Evolutionary conservation across 148 eudicot genomes (phyloP), one percentile per base, ranked within the genome.

Genomic region (Cornus florida): DNA sequence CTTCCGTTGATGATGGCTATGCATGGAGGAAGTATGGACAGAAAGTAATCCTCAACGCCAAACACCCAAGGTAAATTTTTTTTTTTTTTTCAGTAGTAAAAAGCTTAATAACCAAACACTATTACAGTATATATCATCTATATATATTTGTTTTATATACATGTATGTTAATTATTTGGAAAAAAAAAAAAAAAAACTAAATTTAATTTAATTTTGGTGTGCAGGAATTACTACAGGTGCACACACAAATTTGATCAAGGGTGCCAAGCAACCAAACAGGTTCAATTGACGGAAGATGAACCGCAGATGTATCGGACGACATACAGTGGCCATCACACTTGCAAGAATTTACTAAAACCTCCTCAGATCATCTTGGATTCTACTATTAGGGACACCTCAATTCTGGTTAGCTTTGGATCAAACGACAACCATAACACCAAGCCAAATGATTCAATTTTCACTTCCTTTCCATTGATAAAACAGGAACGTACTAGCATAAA

Each of bases 171-270:
- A 57, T 57, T 57, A 16, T 4, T 57, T 28, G 0, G 28, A 28
- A 28, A 57, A 0, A 57, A 19, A 13, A 13, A 13, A 57, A 57
- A 2, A 1, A 1, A 46, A 22, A 2, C 13, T 14, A 64, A 68
- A 32, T 62, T 60, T 11, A 32, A 23, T 48, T 10, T 6, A 28
- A 14, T 28, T 56, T 22, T 22, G 17, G 24, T 73, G 11, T 83
- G 84, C 88, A 91, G 97, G 86, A 84, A 84, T 67, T 92, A 92
- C 80, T 92, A 77, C 32, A 88, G 94, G 75, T 92, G 97, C 87
- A 92, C 90, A 31, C 89, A 91, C 87, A 89, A 86, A 78, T 67
- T 20, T 46, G 92, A 91, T 9, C 91, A 88, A 71, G 79, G 82
- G 0, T 92, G 94, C 83, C 80, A 20, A 68, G 91, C 89, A 46